phyloP scores from a whole-genome alignment of 2,329 filamentous ascomycete species.

The Knufia fluminis region DNA sequence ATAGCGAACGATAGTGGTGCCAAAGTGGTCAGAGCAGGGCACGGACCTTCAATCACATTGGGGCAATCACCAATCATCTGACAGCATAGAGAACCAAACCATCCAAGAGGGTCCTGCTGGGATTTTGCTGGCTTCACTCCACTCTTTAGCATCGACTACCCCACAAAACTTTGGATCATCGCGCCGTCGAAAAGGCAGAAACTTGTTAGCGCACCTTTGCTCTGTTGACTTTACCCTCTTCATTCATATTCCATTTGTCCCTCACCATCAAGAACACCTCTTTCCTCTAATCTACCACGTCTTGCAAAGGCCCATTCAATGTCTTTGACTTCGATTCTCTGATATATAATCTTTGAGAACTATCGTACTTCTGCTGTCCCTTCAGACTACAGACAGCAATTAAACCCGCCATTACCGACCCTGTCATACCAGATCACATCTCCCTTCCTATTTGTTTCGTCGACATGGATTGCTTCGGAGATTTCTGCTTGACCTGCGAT shows the following conservation, averaged over 20 bases:
- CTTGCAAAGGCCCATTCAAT: background rate
- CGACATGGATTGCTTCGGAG: constrained; percentile 59
- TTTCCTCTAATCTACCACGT: background rate
- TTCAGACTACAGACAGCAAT: background rate
- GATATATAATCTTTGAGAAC: too few relatives aligned
- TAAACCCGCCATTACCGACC: background rate
- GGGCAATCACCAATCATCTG: background rate
- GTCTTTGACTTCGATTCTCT: too few relatives aligned
- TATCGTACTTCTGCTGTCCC: too few relatives aligned
- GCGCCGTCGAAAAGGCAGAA: background rate
- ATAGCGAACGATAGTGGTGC: constrained; percentile 3
- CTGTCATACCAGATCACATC: background rate
- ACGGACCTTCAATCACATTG: background rate
- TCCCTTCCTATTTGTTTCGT: background rate
- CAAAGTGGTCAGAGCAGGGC: background rate
- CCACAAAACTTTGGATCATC: background rate
- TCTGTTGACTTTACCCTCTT: background rate
- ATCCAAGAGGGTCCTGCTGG: background rate
- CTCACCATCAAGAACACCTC: background rate
- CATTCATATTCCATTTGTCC: background rate
- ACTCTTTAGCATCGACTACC: background rate
- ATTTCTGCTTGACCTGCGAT: constrained; percentile 92
- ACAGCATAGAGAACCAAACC: background rate
- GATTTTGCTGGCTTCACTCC: background rate
- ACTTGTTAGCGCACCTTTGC: background rate